phyloP scores from a whole-genome alignment of 306 rosid genomes.

The Quercus variabilis region DNA sequence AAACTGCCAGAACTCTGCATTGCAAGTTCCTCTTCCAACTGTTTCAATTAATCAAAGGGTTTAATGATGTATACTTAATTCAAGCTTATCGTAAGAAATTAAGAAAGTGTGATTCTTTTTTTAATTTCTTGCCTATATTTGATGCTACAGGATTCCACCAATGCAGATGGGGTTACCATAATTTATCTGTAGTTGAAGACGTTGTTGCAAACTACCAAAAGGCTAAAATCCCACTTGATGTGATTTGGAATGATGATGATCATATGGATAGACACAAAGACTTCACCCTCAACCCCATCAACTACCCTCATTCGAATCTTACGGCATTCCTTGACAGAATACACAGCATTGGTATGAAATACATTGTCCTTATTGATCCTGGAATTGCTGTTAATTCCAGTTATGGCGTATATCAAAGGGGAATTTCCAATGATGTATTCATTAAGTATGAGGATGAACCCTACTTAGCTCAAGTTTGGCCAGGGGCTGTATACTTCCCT shows the following conservation, averaged over 20 bases:
- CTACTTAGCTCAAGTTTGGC: constrained; percentile 96
- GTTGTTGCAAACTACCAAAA: constrained; percentile 83
- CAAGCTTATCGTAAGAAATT: background rate
- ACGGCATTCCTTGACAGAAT: constrained; percentile 74
- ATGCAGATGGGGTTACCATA: constrained; percentile 99
- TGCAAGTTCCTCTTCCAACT: constrained; percentile 26
- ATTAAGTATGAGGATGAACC: constrained; percentile 86
- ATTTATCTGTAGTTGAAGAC: constrained; percentile 88
- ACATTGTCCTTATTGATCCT: constrained; percentile 84
- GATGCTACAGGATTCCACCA: constrained; percentile 81
- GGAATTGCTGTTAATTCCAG: constrained; percentile 71
- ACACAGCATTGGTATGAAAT: constrained; percentile 87
- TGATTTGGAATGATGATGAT: constrained; percentile 95
- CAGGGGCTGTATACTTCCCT: constrained; percentile 90
- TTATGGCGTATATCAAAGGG: constrained; percentile 83
- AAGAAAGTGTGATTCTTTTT: constrained; percentile 14
- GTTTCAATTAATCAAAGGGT: background rate
- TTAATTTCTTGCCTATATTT: background rate
- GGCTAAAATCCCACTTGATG: constrained; percentile 91
- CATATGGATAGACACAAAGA: constrained; percentile 93
- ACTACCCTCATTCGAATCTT: constrained; percentile 79
- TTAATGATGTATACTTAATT: background rate
- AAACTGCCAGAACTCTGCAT: background rate
- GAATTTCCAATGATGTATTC: constrained; percentile 71
- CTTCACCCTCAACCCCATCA: constrained; percentile 67